Conservation (phyloP, 805 yeast genomes). For the Ogataea siamensis region DNA sequence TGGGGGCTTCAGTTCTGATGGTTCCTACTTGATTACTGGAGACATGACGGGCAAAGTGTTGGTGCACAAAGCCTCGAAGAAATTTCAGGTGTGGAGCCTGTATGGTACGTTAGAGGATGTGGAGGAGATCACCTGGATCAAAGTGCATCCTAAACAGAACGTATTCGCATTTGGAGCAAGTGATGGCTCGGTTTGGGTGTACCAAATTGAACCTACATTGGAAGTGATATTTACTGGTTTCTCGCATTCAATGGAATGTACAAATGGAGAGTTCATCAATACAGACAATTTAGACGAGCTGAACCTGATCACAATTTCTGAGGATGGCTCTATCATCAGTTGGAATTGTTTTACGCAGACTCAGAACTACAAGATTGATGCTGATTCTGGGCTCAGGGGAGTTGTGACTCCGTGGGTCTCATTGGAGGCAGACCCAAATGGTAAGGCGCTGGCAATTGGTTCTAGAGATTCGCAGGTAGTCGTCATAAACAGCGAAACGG, state of each 20-base stretch:
- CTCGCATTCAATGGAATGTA: conserved; percentile 77
- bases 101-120: conserved; percentile 76
- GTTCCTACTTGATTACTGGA: conserved; percentile 77
- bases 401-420: conserved; percentile 87
- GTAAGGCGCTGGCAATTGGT: conserved; percentile 69
- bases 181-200: conserved; percentile 95
- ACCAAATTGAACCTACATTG: conserved; percentile 63
- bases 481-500: conserved; percentile 72
- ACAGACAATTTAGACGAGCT: conserved; percentile 55
- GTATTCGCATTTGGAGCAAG: conserved; percentile 88
- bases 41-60: conserved; percentile 92
- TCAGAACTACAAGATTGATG: conserved; percentile 63
- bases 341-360: conserved; percentile 88
- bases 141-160: conserved; percentile 69
- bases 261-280: conserved; percentile 73
- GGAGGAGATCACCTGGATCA: conserved; percentile 85
- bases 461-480: conserved; percentile 84
- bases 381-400: conserved; percentile 64
- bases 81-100: conserved; percentile 81
- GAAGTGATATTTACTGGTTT: conserved; percentile 77
- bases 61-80: conserved; percentile 66
- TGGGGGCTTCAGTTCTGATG: conserved; percentile 82
- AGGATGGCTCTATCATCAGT: conserved; percentile 80
- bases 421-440: conserved; percentile 46
- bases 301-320: conserved; percentile 70